phyloP scores from a whole-genome alignment of 192 early-diverging fungal species.

The Coemansia asiatica region DNA sequence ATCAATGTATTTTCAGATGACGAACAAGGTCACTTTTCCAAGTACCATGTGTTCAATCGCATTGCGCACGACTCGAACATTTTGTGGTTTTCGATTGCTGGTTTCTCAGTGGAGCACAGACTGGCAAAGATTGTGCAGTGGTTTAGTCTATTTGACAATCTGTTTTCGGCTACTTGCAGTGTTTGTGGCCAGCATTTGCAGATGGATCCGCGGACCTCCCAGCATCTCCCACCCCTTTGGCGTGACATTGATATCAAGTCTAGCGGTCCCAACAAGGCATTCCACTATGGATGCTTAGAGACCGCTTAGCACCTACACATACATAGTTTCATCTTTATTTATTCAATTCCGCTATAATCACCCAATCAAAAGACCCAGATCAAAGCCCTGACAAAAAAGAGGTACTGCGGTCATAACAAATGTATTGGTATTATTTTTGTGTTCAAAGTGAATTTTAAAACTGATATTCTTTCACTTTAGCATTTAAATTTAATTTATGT shows the following conservation, averaged over 20 bases:
- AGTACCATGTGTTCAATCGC: conserved; percentile 43
- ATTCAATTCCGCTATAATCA: background rate
- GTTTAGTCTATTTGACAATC: conserved; percentile 44
- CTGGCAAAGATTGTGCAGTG: conserved; percentile 47
- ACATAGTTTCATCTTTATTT: background rate
- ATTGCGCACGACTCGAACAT: conserved; percentile 48
- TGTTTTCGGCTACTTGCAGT: conserved; percentile 51
- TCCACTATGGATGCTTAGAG: conserved; percentile 48
- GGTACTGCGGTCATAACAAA: background rate
- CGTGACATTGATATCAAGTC: conserved; percentile 36
- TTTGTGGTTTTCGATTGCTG: conserved; percentile 48
- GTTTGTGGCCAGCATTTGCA: conserved; percentile 44
- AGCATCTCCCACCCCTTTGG: conserved; percentile 52
- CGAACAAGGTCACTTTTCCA: conserved; percentile 35
- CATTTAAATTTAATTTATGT: too few species aligned
- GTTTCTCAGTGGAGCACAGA: conserved; percentile 49
- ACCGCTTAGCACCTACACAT: conserved; percentile 1
- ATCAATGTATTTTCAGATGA: conserved; percentile 38
- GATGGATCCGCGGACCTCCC: conserved; percentile 50
- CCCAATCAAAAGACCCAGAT: too few species aligned
- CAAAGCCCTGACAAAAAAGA: too few species aligned
- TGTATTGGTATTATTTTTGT: conserved; percentile 2
- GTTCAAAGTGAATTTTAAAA: too few species aligned
- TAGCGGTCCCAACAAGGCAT: conserved; percentile 33
- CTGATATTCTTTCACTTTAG: too few species aligned